A percentile compares a stretch with the other conserved stretches of the same genome.
Conservation (phyloP, 768 basidiomycete species). For the Boletus patriciae region DNA sequence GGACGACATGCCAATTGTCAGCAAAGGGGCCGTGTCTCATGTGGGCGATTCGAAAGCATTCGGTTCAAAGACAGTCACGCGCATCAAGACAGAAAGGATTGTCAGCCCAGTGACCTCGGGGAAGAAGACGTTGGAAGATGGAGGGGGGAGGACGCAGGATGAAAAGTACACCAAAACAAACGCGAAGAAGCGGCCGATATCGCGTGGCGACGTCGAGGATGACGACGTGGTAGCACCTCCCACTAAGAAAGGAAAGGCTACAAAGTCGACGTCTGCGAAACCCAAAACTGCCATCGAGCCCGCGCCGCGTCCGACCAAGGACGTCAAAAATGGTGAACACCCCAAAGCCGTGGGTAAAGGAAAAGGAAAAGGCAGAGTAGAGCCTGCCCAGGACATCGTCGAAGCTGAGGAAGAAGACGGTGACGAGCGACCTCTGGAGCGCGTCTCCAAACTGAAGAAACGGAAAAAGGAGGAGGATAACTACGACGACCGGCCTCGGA, state of each 20-base stretch:
- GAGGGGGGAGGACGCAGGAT: background rate
- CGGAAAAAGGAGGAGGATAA: conserved; percentile 22
- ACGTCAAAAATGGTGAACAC: background rate
- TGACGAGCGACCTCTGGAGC: background rate
- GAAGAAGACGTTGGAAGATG: background rate
- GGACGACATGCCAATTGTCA: background rate
- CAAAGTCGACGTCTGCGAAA: conserved; percentile 1
- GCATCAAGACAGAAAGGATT: background rate
- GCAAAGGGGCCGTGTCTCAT: background rate
- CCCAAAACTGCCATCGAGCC: background rate
- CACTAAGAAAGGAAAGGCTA: conserved; percentile 19
- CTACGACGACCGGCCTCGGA: conserved; percentile 24
- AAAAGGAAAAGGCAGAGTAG: background rate
- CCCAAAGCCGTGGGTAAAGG: background rate
- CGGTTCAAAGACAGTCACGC: background rate
- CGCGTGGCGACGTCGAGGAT: conserved; percentile 1
- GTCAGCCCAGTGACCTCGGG: background rate
- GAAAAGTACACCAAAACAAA: background rate
- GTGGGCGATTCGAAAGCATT: background rate
- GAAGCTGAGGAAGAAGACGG: background rate
- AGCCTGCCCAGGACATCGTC: background rate
- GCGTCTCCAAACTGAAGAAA: conserved; percentile 14
- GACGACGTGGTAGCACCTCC: background rate
- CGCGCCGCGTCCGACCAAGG: background rate
- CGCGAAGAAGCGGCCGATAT: conserved; percentile 5